phyloP scores from a whole-genome alignment of 2,329 filamentous ascomycete species.

The Macrophomina tecta region DNA sequence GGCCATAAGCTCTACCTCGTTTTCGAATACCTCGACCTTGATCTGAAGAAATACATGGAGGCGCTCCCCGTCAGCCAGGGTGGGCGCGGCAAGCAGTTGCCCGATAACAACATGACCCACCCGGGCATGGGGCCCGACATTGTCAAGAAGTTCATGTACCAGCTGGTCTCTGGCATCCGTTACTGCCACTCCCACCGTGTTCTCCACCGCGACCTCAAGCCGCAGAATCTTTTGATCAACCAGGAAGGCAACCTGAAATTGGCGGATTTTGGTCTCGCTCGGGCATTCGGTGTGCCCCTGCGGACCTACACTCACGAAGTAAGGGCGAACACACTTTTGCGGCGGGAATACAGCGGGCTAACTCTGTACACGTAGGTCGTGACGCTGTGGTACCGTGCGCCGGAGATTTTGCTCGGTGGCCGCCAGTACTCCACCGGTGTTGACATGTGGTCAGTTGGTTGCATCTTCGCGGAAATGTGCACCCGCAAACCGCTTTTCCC shows the following conservation, averaged over 20 bases:
- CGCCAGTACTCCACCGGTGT: slow-evolving; percentile 93
- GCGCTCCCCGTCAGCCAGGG: slow-evolving; percentile 82
- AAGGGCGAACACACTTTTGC: slow-evolving; percentile 28
- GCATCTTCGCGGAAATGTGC: slow-evolving; percentile 97
- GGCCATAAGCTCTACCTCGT: slow-evolving; percentile 95
- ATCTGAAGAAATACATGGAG: slow-evolving; percentile 97
- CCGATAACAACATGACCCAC: slow-evolving; percentile 72
- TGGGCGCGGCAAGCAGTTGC: slow-evolving; percentile 82
- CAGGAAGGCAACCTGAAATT: slow-evolving; percentile 87
- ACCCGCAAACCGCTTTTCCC: slow-evolving; percentile 92
- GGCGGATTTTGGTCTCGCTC: slow-evolving; percentile 86
- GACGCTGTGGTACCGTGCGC: slow-evolving; percentile 90
- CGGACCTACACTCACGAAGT: slow-evolving; percentile 92
- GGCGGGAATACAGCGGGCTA: slow-evolving; percentile 23
- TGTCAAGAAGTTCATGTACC: slow-evolving; percentile 92
- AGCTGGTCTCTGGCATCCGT: slow-evolving; percentile 80
- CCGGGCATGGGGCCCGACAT: slow-evolving; percentile 79
- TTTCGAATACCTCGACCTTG: slow-evolving; percentile 87
- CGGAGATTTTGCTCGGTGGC: slow-evolving; percentile 88
- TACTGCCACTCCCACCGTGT: slow-evolving; percentile 91
- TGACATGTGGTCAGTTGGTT: slow-evolving; percentile 95
- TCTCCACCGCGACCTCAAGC: slow-evolving; percentile 87
- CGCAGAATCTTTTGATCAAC: slow-evolving; percentile 87
- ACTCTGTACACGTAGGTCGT: slow-evolving; percentile 65
- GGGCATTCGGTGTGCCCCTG: slow-evolving; percentile 88